Percentiles rank a stretch among this genome's conserved stretches.
These are phyloP conservation scores for Kazachstania psychrophila DNA, from an alignment of 805 yeast species.

Conservation along the genomic window DNA sequence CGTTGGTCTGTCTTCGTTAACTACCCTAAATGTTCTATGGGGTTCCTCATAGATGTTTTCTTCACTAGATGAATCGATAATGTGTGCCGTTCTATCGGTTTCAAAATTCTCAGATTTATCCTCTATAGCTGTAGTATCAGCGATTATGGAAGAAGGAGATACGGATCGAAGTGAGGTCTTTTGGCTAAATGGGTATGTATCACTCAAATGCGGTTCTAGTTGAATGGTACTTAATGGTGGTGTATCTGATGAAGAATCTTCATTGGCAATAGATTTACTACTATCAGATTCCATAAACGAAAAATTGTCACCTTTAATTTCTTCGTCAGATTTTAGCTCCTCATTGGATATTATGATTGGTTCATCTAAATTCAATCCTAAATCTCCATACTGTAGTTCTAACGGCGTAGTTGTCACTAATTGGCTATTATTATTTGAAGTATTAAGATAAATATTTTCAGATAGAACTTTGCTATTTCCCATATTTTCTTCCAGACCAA, in stretches of 20 bases:
- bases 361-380: too few relatives aligned
- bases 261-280: conserved; percentile 10
- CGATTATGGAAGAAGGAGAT: too few relatives aligned
- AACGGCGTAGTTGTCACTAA: not conserved
- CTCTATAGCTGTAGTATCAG: too few relatives aligned
- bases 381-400: not conserved
- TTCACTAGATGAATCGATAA: not conserved
- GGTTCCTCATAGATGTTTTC: conserved; percentile 3
- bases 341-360: too few relatives aligned
- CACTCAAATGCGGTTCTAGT: too few relatives aligned
- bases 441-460: not conserved
- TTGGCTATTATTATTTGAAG: not conserved
- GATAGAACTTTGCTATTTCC: not conserved
- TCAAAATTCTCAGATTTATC: not conserved
- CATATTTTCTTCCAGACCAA: too few relatives aligned
- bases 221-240: too few relatives aligned
- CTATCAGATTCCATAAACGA: conserved; percentile 15
- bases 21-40: conserved; percentile 22
- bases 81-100: not conserved
- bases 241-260: too few relatives aligned
- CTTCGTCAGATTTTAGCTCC: too few relatives aligned
- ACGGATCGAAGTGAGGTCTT: too few relatives aligned
- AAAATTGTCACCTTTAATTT: conserved; percentile 4
- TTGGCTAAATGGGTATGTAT: too few relatives aligned
- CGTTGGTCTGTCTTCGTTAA: conserved; percentile 24